phyloP scores from a whole-genome alignment of 2,329 filamentous ascomycete genomes.

The Rasamsonia emersonii region DNA sequence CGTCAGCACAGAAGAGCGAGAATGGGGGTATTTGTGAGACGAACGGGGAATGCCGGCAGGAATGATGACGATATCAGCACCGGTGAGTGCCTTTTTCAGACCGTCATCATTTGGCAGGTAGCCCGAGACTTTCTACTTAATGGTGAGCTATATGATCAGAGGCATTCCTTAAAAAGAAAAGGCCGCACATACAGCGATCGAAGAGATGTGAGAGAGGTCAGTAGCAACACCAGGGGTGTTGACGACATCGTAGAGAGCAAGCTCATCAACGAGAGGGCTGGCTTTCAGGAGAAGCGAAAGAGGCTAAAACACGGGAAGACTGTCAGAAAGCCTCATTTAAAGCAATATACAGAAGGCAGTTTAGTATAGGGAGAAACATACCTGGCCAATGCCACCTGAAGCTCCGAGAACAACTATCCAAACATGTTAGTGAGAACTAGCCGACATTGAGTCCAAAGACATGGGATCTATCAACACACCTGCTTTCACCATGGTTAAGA shows the following conservation, averaged over 20 bases:
- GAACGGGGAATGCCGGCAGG: conserved; percentile 94
- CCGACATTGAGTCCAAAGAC: neutral
- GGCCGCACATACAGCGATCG: conserved; percentile 59
- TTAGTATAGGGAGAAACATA: conserved; percentile 36
- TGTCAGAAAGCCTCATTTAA: neutral
- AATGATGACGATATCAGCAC: conserved; percentile 93
- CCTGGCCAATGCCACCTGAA: conserved; percentile 97
- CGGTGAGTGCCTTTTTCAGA: conserved; percentile 78
- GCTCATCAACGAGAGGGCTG: conserved; percentile 77
- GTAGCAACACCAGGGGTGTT: conserved; percentile 94
- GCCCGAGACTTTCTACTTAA: conserved; percentile 66
- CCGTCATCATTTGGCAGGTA: conserved; percentile 81
- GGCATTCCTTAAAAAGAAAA: conserved; percentile 6
- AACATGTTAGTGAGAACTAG: neutral
- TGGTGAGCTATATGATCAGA: conserved; percentile 18
- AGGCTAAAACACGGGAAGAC: conserved; percentile 49
- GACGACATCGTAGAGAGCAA: conserved; percentile 98
- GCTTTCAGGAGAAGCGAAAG: conserved; percentile 94
- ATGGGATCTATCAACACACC: too few species aligned
- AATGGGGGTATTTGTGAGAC: conserved; percentile 30
- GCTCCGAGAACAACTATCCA: conserved; percentile 74
- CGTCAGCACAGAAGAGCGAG: conserved; percentile 16
- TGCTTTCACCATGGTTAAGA: conserved; percentile 42
- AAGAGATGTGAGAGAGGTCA: conserved; percentile 96
- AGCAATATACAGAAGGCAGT: neutral